A percentile compares a stretch with the other conserved stretches of the same genome.
phyloP scores from a whole-genome alignment of 129 eudicot genomes.

The Tagetes patula region DNA sequence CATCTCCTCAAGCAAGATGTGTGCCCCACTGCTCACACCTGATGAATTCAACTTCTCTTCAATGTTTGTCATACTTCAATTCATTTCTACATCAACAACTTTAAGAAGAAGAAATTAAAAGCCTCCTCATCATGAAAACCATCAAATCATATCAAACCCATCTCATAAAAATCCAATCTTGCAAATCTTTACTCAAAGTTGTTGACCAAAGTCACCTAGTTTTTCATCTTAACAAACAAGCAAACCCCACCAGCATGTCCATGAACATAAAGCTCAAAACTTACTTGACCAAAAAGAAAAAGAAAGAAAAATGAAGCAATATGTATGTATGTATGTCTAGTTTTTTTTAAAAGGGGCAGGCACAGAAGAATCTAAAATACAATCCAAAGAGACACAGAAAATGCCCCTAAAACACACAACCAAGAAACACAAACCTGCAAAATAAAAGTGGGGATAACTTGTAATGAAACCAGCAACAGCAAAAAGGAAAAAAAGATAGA shows the following conservation, averaged over 20 bases:
- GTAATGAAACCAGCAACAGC: slow-evolving; percentile 44
- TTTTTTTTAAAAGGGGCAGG: slow-evolving; percentile 29
- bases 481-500: slow-evolving; percentile 19
- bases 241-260: slow-evolving; percentile 12
- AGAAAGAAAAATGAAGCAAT: slow-evolving; percentile 29
- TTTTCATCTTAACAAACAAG: neutral
- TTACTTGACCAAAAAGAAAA: slow-evolving; percentile 10
- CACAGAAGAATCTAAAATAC: slow-evolving; percentile 39
- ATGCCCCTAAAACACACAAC: slow-evolving; percentile 74
- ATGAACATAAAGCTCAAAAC: neutral
- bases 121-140: slow-evolving; percentile 21
- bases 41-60: slow-evolving; percentile 73
- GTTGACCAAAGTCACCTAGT: slow-evolving; percentile 3
- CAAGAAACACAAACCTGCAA: slow-evolving; percentile 75
- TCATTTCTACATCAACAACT: slow-evolving; percentile 30
- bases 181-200: slow-evolving; percentile 16
- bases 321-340: slow-evolving; percentile 16
- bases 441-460: slow-evolving; percentile 72
- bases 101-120: slow-evolving; percentile 11
- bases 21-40: slow-evolving; percentile 58
- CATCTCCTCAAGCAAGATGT: slow-evolving; percentile 74
- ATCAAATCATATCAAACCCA: slow-evolving; percentile 25
- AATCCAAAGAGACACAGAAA: slow-evolving; percentile 49
- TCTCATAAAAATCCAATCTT: slow-evolving; percentile 34
- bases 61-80: slow-evolving; percentile 47